Percentiles rank a stretch among this genome's conserved stretches.
These are phyloP conservation scores for Sarcomyxa edulis DNA, from an alignment of 768 basidiomycete genomes.

Conservation along the genomic window DNA sequence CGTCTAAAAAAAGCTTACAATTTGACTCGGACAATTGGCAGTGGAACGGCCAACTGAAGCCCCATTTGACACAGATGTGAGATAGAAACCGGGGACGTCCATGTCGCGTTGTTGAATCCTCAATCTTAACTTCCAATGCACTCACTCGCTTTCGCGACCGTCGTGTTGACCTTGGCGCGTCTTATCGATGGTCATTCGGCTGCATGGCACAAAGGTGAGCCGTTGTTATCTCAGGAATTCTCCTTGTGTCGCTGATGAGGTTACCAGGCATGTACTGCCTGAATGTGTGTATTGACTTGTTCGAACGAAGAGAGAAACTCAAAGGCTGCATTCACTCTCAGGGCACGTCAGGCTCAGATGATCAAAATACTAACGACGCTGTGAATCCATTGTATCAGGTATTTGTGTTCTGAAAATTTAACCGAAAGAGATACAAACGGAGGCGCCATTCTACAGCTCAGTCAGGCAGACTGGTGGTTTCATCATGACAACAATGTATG, in stretches of 20 bases:
- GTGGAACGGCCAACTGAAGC: too few species aligned
- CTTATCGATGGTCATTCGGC: slow-evolving; percentile 39
- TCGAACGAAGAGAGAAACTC: neutral
- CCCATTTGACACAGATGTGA: too few species aligned
- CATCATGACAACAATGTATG: slow-evolving; percentile 20
- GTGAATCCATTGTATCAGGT: slow-evolving; percentile 40
- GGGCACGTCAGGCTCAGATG: slow-evolving; percentile 22
- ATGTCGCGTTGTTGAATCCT: too few species aligned
- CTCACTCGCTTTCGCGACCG: too few species aligned
- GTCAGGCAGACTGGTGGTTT: slow-evolving; percentile 42
- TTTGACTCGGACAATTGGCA: too few species aligned
- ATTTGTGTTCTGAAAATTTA: slow-evolving; percentile 6
- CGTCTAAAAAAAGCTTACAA: too few species aligned
- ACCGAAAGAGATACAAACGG: neutral
- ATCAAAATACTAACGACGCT: slow-evolving; percentile 32
- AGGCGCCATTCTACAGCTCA: slow-evolving; percentile 16
- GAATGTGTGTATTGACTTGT: slow-evolving; percentile 21
- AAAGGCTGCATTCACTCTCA: slow-evolving; percentile 8
- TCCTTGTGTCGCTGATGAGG: neutral
- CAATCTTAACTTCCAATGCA: too few species aligned
- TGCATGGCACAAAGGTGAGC: slow-evolving; percentile 28
- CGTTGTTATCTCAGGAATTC: neutral
- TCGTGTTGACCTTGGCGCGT: too few species aligned
- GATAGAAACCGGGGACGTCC: too few species aligned
- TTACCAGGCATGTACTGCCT: slow-evolving; percentile 38